These are phyloP conservation scores for Pichia membranifaciens DNA, from an alignment of 805 yeast genomes.

Conservation along the genomic window DNA sequence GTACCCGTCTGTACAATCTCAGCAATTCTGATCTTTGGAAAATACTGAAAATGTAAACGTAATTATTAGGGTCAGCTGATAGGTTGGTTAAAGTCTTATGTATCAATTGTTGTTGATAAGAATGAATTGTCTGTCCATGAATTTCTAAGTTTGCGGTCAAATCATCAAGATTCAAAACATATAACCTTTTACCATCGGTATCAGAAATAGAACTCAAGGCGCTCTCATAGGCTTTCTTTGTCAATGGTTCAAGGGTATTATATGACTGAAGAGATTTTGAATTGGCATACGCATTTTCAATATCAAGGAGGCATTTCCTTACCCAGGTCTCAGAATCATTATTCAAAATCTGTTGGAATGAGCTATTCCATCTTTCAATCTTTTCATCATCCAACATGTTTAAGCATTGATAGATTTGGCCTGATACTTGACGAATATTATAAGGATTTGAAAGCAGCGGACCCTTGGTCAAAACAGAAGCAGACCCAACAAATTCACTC, in stretches of 20 bases:
- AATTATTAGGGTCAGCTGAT: constrained; percentile 49
- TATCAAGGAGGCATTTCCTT: constrained; percentile 43
- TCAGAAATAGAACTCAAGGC: constrained; percentile 25
- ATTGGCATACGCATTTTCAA: constrained; percentile 45
- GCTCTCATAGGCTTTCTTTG: constrained; percentile 31
- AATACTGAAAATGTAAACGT: constrained; percentile 67
- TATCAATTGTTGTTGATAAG: constrained; percentile 58
- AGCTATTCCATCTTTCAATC: constrained; percentile 51
- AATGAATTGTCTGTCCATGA: constrained; percentile 35
- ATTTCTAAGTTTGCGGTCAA: constrained; percentile 30
- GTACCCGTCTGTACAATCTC: constrained; percentile 58
- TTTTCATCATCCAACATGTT: constrained; percentile 60
- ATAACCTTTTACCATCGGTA: constrained; percentile 35
- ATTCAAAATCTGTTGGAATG: constrained; percentile 51
- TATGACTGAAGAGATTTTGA: constrained; percentile 23
- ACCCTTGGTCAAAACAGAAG: constrained; percentile 65
- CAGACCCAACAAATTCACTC: constrained; percentile 94
- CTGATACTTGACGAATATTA: constrained; percentile 65
- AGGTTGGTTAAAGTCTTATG: constrained; percentile 55
- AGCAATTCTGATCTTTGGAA: constrained; percentile 61
- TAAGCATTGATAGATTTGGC: constrained; percentile 58
- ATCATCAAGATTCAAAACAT: constrained; percentile 48
- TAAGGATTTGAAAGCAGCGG: constrained; percentile 86
- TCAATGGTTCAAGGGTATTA: constrained; percentile 21
- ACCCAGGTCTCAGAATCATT: constrained; percentile 81